These are phyloP conservation scores for Fusarium sp. DNA, from an alignment of 2,329 filamentous ascomycete species.

Conservation along the genomic window DNA sequence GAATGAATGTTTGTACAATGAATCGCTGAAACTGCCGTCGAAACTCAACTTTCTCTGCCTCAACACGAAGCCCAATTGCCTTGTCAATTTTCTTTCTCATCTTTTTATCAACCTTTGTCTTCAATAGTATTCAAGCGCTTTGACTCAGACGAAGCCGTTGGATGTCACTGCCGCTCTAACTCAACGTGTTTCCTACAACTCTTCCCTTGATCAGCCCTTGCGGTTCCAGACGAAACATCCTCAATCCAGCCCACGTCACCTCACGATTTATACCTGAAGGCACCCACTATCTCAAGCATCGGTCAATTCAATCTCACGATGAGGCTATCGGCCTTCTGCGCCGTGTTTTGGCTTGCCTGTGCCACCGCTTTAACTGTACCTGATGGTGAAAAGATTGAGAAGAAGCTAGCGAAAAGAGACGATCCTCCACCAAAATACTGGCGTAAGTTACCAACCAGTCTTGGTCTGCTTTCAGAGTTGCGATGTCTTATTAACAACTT, in stretches of 20 bases:
- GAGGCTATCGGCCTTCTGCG: slow-evolving; percentile 8
- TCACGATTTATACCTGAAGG: neutral
- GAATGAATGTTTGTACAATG: neutral
- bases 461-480: no score
- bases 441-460: slow-evolving; percentile 16
- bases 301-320: neutral
- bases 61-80: neutral
- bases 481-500: neutral
- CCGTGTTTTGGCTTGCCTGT: slow-evolving; percentile 16
- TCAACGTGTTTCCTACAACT: neutral
- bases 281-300: neutral
- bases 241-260: slow-evolving; percentile 14
- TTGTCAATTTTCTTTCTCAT: fast-evolving
- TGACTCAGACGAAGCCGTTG: neutral
- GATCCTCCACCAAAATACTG: slow-evolving; percentile 33
- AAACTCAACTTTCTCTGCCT: neutral
- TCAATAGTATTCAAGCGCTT: neutral
- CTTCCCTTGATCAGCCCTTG: slow-evolving; percentile 23
- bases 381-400: slow-evolving; percentile 13
- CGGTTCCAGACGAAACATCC: slow-evolving; percentile 6
- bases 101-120: neutral
- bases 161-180: neutral
- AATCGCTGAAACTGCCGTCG: neutral
- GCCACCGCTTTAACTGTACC: slow-evolving; percentile 17
- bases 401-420: slow-evolving; percentile 7